A percentile compares a stretch with the other conserved stretches of the same genome.
phyloP scores from a whole-genome alignment of 768 basidiomycete species.

The Termitomyces eurrhizus region DNA sequence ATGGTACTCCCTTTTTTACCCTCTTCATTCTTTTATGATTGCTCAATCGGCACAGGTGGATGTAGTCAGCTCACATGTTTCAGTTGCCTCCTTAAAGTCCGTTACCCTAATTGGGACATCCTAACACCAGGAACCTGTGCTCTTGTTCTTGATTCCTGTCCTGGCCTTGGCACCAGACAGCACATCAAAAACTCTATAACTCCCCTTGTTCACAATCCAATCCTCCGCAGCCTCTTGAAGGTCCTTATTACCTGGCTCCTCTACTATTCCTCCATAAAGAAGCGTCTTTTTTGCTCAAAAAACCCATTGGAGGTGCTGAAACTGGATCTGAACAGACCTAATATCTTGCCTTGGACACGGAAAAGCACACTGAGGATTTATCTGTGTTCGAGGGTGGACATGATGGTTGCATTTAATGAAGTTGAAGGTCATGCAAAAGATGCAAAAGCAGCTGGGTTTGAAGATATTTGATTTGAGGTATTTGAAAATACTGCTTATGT shows the following conservation, averaged over 20 bases:
- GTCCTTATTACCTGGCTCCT: slow-evolving; percentile 27
- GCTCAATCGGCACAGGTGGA: slow-evolving; percentile 31
- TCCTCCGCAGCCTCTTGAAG: slow-evolving; percentile 22
- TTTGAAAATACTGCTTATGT: slow-evolving; percentile 43
- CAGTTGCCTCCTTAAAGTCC: slow-evolving; percentile 25
- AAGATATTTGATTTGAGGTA: slow-evolving; percentile 26
- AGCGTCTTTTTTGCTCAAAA: slow-evolving; percentile 20
- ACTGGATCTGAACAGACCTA: slow-evolving; percentile 21
- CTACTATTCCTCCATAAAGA: slow-evolving; percentile 15
- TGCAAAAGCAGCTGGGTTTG: slow-evolving; percentile 26
- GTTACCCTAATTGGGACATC: slow-evolving; percentile 7
- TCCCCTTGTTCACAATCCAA: slow-evolving; percentile 24
- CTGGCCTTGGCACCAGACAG: slow-evolving; percentile 29
- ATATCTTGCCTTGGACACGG: slow-evolving; percentile 38
- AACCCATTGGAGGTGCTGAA: slow-evolving; percentile 24
- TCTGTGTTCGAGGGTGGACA: slow-evolving; percentile 40
- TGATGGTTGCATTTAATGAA: slow-evolving; percentile 32
- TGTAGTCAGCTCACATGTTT: slow-evolving; percentile 32
- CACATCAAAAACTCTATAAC: slow-evolving; percentile 29
- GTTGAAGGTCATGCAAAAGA: slow-evolving; percentile 32
- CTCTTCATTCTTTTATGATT: background rate
- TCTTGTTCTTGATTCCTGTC: slow-evolving; percentile 44
- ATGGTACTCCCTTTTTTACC: slow-evolving; percentile 31
- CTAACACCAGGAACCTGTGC: slow-evolving; percentile 22
- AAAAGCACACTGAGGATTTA: slow-evolving; percentile 38